Percentiles rank a stretch among this genome's conserved stretches.
Evolutionary conservation across 208 protist species (phyloP).

Genomic region (Acanthamoeba castellanii): DNA sequence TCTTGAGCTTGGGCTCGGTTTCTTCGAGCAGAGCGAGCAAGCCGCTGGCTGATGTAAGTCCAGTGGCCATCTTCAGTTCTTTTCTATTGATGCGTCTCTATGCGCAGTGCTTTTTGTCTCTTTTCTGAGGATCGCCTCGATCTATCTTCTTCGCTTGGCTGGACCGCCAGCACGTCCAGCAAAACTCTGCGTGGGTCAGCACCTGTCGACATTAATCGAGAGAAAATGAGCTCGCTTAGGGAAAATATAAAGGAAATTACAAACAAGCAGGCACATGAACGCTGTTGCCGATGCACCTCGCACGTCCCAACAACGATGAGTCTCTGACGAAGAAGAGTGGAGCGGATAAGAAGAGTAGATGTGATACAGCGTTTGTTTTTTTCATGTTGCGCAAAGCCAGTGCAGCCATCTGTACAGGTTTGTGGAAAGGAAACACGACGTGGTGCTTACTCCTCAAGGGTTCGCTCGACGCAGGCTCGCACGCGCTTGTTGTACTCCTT

Average conservation of each 20-base stretch:
- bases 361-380: neutral
- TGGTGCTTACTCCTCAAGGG: neutral
- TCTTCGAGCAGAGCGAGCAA: conserved; percentile 73
- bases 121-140: neutral
- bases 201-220: neutral
- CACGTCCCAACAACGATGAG: neutral
- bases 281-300: too few relatives aligned
- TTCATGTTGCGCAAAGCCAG: neutral
- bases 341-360: neutral
- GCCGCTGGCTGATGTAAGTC: conserved; percentile 67
- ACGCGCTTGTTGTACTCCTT: conserved; percentile 82
- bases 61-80: conserved; percentile 62
- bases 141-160: neutral
- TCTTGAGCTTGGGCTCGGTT: conserved; percentile 83
- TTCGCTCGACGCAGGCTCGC: conserved; percentile 64
- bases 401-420: neutral
- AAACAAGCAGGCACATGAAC: neutral
- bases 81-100: neutral
- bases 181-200: conserved; percentile 13
- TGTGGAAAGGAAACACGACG: neutral
- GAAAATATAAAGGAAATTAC: neutral
- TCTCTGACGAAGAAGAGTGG: neutral
- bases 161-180: neutral
- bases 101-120: neutral
- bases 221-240: neutral